Conservation (phyloP, 441 rosid species). For the Jatropha multifida region DNA sequence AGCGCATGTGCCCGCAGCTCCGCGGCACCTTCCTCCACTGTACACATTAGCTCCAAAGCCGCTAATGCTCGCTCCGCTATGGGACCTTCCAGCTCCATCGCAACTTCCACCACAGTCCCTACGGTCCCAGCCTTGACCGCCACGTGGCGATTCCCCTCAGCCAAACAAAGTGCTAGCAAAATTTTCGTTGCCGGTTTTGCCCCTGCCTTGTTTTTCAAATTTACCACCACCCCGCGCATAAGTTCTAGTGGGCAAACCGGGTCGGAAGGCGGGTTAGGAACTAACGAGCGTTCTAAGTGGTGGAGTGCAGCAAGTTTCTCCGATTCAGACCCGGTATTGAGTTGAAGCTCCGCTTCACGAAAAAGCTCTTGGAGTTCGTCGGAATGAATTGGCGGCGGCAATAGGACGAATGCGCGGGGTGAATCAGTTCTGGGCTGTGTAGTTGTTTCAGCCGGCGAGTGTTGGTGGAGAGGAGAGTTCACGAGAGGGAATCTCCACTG, state of each 20-base stretch:
- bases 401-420: conserved; percentile 17
- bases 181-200: conserved; percentile 69
- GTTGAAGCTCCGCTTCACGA: conserved; percentile 63
- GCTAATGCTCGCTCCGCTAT: conserved; percentile 76
- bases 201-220: conserved; percentile 45
- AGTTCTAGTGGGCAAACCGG: conserved; percentile 60
- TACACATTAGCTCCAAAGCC: conserved; percentile 77
- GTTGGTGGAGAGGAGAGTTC: conserved; percentile 40
- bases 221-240: conserved; percentile 62
- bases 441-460: not conserved
- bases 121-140: conserved; percentile 82
- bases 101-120: conserved; percentile 64
- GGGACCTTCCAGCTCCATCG: conserved; percentile 56
- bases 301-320: conserved; percentile 69
- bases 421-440: conserved; percentile 22
- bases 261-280: conserved; percentile 71
- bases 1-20: conserved; percentile 72
- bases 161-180: conserved; percentile 69
- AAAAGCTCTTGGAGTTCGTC: conserved; percentile 54
- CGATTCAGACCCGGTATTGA: conserved; percentile 46
- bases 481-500: conserved; percentile 76
- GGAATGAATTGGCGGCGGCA: conserved; percentile 39
- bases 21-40: conserved; percentile 70
- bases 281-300: conserved; percentile 60
- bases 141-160: conserved; percentile 65